These are phyloP conservation scores for Penicillium canescens DNA, from an alignment of 495 filamentous ascomycete genomes.

Conservation along the genomic window DNA sequence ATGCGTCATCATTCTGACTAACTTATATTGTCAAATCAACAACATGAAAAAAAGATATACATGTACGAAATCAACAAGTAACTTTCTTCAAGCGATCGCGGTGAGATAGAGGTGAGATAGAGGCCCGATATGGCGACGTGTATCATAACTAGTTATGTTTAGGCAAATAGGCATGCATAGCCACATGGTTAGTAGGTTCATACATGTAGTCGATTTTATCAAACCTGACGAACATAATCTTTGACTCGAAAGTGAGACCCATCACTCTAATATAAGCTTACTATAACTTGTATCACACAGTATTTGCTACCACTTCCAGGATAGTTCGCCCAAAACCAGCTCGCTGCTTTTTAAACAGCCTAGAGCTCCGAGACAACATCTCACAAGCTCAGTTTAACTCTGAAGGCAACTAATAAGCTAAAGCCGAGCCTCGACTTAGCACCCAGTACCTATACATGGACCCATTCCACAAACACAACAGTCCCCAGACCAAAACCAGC, in stretches of 20 bases:
- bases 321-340: not conserved
- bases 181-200: not conserved
- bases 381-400: conserved; percentile 1
- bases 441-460: too few relatives aligned
- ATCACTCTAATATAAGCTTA: too few relatives aligned
- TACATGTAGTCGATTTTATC: not conserved
- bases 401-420: not conserved
- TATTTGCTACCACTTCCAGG: too few relatives aligned
- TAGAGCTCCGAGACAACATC: not conserved
- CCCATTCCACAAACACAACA: too few relatives aligned
- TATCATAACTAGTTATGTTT: not conserved
- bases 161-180: conserved; percentile 4
- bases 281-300: too few relatives aligned
- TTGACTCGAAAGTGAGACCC: not conserved
- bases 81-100: too few relatives aligned
- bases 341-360: not conserved
- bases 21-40: not conserved
- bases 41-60: not conserved
- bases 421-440: too few relatives aligned
- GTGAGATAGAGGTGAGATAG: too few relatives aligned
- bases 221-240: not conserved
- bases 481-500: too few relatives aligned
- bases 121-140: too few relatives aligned
- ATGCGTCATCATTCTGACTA: not conserved
- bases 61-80: too few relatives aligned